These are phyloP conservation scores for Aspergillus candidus DNA, from an alignment of 2,329 filamentous ascomycete species.

Conservation along the genomic window DNA sequence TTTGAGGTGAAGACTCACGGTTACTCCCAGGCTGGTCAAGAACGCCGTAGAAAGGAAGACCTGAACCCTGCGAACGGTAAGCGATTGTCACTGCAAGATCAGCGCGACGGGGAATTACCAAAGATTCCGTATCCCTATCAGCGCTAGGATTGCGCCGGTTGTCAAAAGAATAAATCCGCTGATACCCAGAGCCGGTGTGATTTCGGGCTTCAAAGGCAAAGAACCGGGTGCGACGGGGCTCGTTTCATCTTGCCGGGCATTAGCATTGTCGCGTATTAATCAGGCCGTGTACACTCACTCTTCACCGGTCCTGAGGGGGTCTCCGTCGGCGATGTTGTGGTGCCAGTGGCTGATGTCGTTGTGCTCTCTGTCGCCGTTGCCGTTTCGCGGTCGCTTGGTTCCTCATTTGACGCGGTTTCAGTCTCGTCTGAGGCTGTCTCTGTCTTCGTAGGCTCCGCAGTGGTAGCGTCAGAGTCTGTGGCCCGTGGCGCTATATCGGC, in stretches of 20 bases:
- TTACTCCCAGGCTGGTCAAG: slow-evolving; percentile 64
- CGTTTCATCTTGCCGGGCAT: slow-evolving; percentile 10
- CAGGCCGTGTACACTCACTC: slow-evolving; percentile 7
- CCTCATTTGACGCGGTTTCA: slow-evolving; percentile 5
- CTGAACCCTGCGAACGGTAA: slow-evolving; percentile 49
- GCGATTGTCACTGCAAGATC: not conserved
- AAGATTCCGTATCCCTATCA: slow-evolving; percentile 77
- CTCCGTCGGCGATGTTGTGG: slow-evolving; percentile 22
- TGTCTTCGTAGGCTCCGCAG: slow-evolving; percentile 1
- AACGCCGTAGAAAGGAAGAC: slow-evolving; percentile 75
- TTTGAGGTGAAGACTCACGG: slow-evolving; percentile 37
- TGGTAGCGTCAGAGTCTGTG: slow-evolving; percentile 10
- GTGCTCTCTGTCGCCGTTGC: slow-evolving; percentile 8
- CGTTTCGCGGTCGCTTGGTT: slow-evolving; percentile 4
- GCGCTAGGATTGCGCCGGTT: slow-evolving; percentile 62
- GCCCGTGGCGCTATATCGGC: slow-evolving; percentile 5
- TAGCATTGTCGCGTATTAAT: not conserved
- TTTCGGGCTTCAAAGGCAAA: slow-evolving; percentile 64
- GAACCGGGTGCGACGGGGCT: slow-evolving; percentile 22
- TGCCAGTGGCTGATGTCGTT: slow-evolving; percentile 10
- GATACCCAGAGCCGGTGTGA: slow-evolving; percentile 78
- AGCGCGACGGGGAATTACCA: slow-evolving; percentile 38
- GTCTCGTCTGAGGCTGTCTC: not conserved
- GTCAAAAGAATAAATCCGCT: slow-evolving; percentile 70
- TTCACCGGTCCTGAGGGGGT: slow-evolving; percentile 10